Evolutionary conservation across 768 basidiomycete species (phyloP).

Genomic region (Suillus clintonianus): DNA sequence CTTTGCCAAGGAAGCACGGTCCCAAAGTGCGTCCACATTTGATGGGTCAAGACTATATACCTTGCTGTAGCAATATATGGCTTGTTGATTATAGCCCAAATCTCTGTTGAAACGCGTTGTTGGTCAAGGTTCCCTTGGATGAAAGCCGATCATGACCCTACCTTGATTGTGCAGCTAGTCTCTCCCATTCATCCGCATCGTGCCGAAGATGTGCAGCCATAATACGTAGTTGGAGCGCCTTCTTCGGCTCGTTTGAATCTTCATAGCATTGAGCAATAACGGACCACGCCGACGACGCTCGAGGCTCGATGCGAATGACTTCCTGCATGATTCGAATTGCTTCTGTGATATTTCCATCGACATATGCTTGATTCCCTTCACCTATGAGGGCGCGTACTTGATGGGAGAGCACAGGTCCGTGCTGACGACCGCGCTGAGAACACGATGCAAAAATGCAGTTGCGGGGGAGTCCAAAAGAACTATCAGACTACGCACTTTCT

Average conservation of each 20-base stretch:
- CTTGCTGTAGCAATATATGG: constrained; percentile 89
- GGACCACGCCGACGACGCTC: constrained; percentile 81
- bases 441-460: neutral
- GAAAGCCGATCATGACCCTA: constrained; percentile 26
- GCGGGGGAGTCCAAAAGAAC: neutral
- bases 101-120: constrained; percentile 38
- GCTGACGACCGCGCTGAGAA: constrained; percentile 41
- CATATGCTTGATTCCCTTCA: constrained; percentile 85
- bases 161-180: constrained; percentile 76
- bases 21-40: constrained; percentile 88
- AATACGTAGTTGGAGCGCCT: constrained; percentile 80
- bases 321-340: constrained; percentile 85
- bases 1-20: constrained; percentile 79
- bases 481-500: constrained; percentile 39
- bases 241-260: constrained; percentile 66
- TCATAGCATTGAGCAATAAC: constrained; percentile 85
- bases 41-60: constrained; percentile 74
- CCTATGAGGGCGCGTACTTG: constrained; percentile 78
- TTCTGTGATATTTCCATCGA: constrained; percentile 63
- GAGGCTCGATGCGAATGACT: constrained; percentile 91
- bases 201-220: constrained; percentile 88
- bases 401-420: constrained; percentile 63
- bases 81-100: constrained; percentile 77
- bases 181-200: constrained; percentile 87
- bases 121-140: neutral